Evolutionary conservation across 768 basidiomycete species (phyloP), one percentile per base, ranked within the genome.

Genomic region (Mycena venus): DNA sequence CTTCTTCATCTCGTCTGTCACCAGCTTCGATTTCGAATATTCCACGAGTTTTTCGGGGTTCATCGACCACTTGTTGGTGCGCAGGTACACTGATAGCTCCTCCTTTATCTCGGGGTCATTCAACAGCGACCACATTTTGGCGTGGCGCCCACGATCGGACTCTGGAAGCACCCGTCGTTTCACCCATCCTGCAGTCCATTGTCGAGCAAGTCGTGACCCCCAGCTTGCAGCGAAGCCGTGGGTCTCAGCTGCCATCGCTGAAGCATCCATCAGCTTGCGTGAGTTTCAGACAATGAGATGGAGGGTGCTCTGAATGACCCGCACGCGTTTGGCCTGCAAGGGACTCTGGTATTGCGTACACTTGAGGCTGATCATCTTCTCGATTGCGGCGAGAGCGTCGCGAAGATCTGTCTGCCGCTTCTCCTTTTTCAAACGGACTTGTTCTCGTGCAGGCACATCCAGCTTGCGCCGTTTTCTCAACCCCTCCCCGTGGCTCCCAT

Each of bases 61-160:
- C 70, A 80, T 78, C 14, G 80, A 63, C 80, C 81, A 81, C 68
- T 81, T 81, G 67, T 81, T 78, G 14, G 77, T 72, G 1, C 78
- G 76, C 19, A 80, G 17, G 51, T 70, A 80, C 14, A 64, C 9
- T n/a, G 1, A 21, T 19, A 66, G 7, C 21, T 51, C 65, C n/a
- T 32, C 65, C 23, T 38, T 53, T 23, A 66, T 32, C 21, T n/a
- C 65, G 0, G 65, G 65, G 10, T 66, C 65, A 5, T 66, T 19
- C 4, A 66, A 36, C 47, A 66, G 12, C 5, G 65, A 66, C 31
- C 36, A 55, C 0, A 36, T 40, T 17, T 66, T 66, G 0, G 65
- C 32, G 12, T 49, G 47, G 1, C 47, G 47, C 9, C 47, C 47
- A 9, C 23, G 47, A 4, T 55, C n/a, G 17, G 65, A 66, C 23